phyloP scores from a whole-genome alignment of 108 stramenopile species.

The Nannochloropsis gaditana region DNA sequence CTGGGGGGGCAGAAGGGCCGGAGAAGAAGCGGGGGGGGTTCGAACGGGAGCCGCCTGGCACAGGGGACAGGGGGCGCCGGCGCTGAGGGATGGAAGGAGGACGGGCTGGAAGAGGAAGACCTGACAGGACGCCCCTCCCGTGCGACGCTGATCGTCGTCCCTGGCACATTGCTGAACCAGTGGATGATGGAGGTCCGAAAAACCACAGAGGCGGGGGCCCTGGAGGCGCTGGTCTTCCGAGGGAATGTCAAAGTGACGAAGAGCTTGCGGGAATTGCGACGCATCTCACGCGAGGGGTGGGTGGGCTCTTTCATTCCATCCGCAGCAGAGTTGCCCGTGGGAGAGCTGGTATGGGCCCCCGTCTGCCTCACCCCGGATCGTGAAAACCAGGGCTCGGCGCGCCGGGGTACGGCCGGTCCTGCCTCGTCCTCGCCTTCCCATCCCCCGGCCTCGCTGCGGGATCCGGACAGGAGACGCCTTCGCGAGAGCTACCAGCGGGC shows the following conservation, averaged over 20 bases:
- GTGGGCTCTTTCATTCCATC: neutral
- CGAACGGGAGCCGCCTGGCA: neutral
- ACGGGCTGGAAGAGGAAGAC: neutral
- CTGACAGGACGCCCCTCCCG: slow-evolving; percentile 32
- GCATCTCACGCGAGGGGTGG: neutral
- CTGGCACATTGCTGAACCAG: slow-evolving; percentile 61
- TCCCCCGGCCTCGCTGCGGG: too few relatives aligned
- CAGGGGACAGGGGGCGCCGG: neutral
- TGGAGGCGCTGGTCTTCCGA: slow-evolving; percentile 13
- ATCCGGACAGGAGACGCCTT: neutral
- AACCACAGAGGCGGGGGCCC: slow-evolving; percentile 21
- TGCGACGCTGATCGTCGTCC: slow-evolving; percentile 68
- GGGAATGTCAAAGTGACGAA: slow-evolving; percentile 25
- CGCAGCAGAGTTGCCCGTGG: neutral
- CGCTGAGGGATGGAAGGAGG: neutral
- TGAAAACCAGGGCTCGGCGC: neutral
- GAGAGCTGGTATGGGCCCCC: neutral
- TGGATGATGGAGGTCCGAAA: slow-evolving; percentile 53
- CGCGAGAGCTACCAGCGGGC: neutral
- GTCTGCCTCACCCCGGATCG: neutral
- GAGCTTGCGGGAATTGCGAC: neutral
- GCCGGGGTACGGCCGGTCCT: neutral
- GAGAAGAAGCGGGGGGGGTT: too few relatives aligned
- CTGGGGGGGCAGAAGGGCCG: too few relatives aligned
- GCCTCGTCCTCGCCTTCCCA: neutral